Conservation (phyloP, 2,329 filamentous ascomycete species). For the Xylogone sp. region DNA sequence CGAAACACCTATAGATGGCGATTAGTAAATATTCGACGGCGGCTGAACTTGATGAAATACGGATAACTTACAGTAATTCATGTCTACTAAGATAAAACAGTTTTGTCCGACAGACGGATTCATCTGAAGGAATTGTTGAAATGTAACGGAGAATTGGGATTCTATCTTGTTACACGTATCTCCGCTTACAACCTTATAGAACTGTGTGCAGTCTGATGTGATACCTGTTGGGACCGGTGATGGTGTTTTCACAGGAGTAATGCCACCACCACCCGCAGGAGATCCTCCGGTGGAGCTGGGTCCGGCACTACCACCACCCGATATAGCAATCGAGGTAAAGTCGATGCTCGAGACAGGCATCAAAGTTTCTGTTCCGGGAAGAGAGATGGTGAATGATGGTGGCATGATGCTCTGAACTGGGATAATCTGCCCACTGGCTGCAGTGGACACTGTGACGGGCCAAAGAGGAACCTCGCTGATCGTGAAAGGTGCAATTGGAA, state of each 20-base stretch:
- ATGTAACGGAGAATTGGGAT: too few relatives aligned
- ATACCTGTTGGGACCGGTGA: not conserved
- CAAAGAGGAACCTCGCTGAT: conserved; percentile 22
- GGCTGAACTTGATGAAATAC: too few relatives aligned
- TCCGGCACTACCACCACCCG: too few relatives aligned
- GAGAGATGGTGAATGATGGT: conserved; percentile 1
- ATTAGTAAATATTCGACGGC: too few relatives aligned
- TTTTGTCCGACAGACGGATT: too few relatives aligned
- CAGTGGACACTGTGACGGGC: conserved; percentile 25
- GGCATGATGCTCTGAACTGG: conserved; percentile 7
- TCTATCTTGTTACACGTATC: too few relatives aligned
- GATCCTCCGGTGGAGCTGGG: too few relatives aligned
- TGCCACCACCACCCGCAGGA: not conserved
- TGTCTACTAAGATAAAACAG: too few relatives aligned
- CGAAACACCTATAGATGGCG: too few relatives aligned
- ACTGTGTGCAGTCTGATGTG: not conserved
- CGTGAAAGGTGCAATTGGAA: conserved; percentile 4
- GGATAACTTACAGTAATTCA: too few relatives aligned
- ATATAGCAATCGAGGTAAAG: not conserved
- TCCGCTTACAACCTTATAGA: too few relatives aligned
- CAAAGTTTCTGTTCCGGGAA: not conserved
- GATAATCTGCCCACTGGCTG: conserved; percentile 18
- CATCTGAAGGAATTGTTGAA: too few relatives aligned
- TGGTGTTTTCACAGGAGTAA: not conserved
- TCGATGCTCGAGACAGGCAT: not conserved